A percentile compares a stretch with the other conserved stretches of the same genome.
phyloP scores from a whole-genome alignment of 441 rosid genomes.

The Jatropha podagrica region DNA sequence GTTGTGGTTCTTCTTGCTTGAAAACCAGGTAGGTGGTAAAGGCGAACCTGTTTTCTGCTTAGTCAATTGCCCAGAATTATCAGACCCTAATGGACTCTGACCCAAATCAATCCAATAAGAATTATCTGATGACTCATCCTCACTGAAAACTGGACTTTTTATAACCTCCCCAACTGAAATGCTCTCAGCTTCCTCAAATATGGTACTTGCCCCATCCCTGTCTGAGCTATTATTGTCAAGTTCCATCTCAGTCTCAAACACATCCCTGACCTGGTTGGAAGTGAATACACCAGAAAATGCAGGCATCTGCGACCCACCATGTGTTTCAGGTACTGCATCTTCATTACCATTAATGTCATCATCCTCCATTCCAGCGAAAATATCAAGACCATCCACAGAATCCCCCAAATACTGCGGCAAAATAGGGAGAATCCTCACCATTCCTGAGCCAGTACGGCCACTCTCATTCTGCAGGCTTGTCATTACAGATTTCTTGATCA shows the following conservation, averaged over 20 bases:
- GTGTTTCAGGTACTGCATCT: constrained; percentile 46
- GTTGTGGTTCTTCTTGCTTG: constrained; percentile 42
- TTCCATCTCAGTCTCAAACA: constrained; percentile 71
- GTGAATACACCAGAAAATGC: constrained; percentile 87
- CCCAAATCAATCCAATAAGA: constrained; percentile 90
- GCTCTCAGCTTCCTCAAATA: constrained; percentile 77
- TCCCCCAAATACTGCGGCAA: constrained; percentile 75
- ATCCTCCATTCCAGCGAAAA: constrained; percentile 46
- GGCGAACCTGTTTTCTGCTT: constrained; percentile 58
- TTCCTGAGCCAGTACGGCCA: constrained; percentile 81
- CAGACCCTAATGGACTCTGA: constrained; percentile 76
- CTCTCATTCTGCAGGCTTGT: constrained; percentile 70
- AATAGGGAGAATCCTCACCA: constrained; percentile 81
- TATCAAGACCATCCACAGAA: constrained; percentile 74
- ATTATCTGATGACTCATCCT: constrained; percentile 81
- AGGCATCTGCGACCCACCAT: constrained; percentile 58
- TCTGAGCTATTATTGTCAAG: constrained; percentile 71
- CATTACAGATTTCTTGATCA: constrained; percentile 88
- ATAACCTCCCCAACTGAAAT: constrained; percentile 83
- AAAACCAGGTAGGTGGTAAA: constrained; percentile 62
- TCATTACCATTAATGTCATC: constrained; percentile 38
- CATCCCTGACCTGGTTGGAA: constrained; percentile 82
- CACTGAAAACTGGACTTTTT: constrained; percentile 88
- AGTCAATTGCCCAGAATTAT: constrained; percentile 37
- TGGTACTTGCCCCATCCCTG: constrained; percentile 75